Percentiles rank a stretch among this genome's conserved stretches.
Conservation (phyloP, 2,329 filamentous ascomycete species). For the Chaetomiaceae sp. region DNA sequence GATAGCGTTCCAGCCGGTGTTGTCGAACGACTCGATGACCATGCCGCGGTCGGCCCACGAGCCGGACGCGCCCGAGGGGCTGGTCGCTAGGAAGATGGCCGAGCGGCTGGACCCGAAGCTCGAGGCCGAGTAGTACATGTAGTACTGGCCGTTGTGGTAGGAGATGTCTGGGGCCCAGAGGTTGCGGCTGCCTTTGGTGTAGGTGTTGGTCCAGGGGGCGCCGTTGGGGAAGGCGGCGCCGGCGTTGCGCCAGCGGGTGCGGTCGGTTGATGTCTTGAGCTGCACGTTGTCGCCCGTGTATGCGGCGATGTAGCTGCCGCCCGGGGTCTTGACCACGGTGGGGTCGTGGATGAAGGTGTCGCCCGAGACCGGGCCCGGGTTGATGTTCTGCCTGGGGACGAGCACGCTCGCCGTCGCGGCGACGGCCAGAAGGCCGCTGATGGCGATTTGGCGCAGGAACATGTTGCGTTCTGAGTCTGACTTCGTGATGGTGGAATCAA, state of each 20-base stretch:
- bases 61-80: conserved; percentile 44
- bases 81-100: conserved; percentile 24
- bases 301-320: conserved; percentile 5
- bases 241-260: background rate
- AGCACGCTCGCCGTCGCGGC: background rate
- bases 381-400: conserved; percentile 5
- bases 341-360: conserved; percentile 10
- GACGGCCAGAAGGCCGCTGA: background rate
- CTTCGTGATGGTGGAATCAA: too few relatives aligned
- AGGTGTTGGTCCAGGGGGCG: conserved; percentile 1
- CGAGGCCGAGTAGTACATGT: conserved; percentile 9
- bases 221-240: conserved; percentile 3
- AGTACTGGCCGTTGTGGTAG: conserved; percentile 7
- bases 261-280: conserved; percentile 8
- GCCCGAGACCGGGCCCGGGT: background rate
- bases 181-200: conserved; percentile 4
- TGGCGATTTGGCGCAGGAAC: background rate
- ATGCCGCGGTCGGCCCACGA: conserved; percentile 56
- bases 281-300: conserved; percentile 9
- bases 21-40: conserved; percentile 42
- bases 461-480: background rate
- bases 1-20: conserved; percentile 54
- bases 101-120: conserved; percentile 5
- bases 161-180: conserved; percentile 10
- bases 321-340: conserved; percentile 2